Percentiles rank a stretch among this genome's conserved stretches.
phyloP scores from a whole-genome alignment of 2,329 filamentous ascomycete species.

The Scleromitrula shiraiana region DNA sequence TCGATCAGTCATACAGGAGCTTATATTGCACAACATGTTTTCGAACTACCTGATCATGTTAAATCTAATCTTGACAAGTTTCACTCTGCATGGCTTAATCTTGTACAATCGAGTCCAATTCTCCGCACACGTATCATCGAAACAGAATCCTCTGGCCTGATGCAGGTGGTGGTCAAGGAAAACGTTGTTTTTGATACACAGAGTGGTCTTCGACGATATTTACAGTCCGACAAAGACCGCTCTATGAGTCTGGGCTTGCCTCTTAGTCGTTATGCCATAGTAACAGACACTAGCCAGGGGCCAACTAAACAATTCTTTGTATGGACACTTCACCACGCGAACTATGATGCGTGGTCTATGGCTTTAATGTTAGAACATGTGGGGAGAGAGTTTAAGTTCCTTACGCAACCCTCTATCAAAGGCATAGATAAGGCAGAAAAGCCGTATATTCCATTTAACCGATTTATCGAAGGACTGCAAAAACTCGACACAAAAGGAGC shows the following conservation, averaged over 20 bases:
- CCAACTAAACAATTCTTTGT: constrained; percentile 34
- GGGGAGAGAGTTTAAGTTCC: constrained; percentile 9
- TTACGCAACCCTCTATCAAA: constrained; percentile 17
- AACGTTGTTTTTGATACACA: constrained; percentile 10
- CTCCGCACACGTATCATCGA: constrained; percentile 23
- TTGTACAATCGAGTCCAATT: constrained; percentile 5
- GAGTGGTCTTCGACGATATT: constrained; percentile 15
- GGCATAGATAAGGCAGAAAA: constrained; percentile 21
- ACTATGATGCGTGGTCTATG: constrained; percentile 50
- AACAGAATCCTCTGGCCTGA: constrained; percentile 17
- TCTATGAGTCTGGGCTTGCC: not conserved
- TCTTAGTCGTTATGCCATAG: constrained; percentile 1
- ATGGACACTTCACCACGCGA: constrained; percentile 47
- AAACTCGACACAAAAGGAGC: constrained; percentile 34
- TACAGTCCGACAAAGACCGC: not conserved
- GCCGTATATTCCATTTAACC: constrained; percentile 19
- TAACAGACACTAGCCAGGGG: constrained; percentile 8
- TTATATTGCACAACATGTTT: constrained; percentile 29
- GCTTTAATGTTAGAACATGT: constrained; percentile 29
- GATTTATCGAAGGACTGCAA: constrained; percentile 40
- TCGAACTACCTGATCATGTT: constrained; percentile 15
- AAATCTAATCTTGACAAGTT: constrained; percentile 15
- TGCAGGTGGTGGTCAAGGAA: constrained; percentile 15
- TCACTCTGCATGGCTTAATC: constrained; percentile 8
- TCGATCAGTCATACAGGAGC: constrained; percentile 26